Evolutionary conservation across 768 basidiomycete genomes (phyloP).

Genomic region (Auriscalpium microsporum): DNA sequence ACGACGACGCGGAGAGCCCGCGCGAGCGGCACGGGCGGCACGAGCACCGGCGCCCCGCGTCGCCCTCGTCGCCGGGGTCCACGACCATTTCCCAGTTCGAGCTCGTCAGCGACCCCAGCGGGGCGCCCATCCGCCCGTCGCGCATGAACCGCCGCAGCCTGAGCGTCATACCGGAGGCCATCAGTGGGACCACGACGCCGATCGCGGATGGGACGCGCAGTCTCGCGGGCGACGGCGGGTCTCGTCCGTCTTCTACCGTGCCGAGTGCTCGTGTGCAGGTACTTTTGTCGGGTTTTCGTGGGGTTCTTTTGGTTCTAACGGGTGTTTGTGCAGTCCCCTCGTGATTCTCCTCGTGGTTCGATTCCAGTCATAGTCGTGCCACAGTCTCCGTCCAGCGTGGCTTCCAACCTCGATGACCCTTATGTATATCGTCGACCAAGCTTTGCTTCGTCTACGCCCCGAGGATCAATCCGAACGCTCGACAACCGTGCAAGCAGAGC

Average conservation of each 20-base stretch:
- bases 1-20: not conserved
- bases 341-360: not conserved
- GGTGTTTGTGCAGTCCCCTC: not conserved
- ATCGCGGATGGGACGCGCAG: conserved; percentile 6
- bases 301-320: not conserved
- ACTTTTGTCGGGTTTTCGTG: not conserved
- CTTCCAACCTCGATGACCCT: not conserved
- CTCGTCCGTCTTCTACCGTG: conserved; percentile 5
- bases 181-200: conserved; percentile 13
- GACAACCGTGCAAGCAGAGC: conserved; percentile 2
- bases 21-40: not conserved
- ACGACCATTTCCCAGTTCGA: conserved; percentile 17
- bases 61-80: conserved; percentile 12
- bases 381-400: not conserved
- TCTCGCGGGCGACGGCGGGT: conserved; percentile 2
- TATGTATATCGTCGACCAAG: conserved; percentile 11
- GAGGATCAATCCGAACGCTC: conserved; percentile 5
- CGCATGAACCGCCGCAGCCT: conserved; percentile 6
- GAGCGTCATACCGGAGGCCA: conserved; percentile 9
- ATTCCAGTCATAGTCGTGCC: not conserved
- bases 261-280: conserved; percentile 2
- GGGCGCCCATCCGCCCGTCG: conserved; percentile 6
- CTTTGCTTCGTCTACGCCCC: conserved; percentile 9
- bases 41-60: not conserved
- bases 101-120: conserved; percentile 12